A percentile compares a stretch with the other conserved stretches of the same genome.
phyloP scores from a whole-genome alignment of 139 green algal species.

The Spirogloea muscicola region DNA sequence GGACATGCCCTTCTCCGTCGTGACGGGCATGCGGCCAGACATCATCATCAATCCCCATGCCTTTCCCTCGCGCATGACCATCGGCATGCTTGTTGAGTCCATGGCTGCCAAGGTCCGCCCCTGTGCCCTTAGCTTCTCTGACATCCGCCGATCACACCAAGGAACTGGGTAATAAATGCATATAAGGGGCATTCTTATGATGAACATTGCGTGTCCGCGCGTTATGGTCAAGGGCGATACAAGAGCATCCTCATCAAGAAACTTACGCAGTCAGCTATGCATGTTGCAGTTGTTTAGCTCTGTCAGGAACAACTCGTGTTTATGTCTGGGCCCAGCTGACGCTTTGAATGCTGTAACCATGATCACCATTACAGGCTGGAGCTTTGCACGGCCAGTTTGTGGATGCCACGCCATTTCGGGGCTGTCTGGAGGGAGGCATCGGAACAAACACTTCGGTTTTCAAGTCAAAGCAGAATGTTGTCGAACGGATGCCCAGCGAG shows the following conservation, averaged over 20 bases:
- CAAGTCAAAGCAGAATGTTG: too few relatives aligned
- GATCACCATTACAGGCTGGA: slow-evolving; percentile 72
- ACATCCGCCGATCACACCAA: too few relatives aligned
- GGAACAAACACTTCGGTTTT: too few relatives aligned
- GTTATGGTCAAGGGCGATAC: not conserved
- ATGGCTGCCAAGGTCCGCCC: slow-evolving; percentile 74
- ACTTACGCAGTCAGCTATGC: not conserved
- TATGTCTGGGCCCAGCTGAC: too few relatives aligned
- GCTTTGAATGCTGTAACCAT: too few relatives aligned
- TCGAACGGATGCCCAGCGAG: not conserved
- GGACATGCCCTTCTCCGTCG: slow-evolving; percentile 87
- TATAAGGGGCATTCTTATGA: too few relatives aligned
- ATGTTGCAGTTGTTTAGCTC: not conserved
- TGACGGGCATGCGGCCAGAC: slow-evolving; percentile 84
- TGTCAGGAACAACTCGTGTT: too few relatives aligned
- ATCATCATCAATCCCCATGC: slow-evolving; percentile 99
- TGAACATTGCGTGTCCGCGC: not conserved
- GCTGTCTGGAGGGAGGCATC: not conserved
- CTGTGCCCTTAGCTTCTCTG: too few relatives aligned
- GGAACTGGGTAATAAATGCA: too few relatives aligned
- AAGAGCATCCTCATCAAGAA: not conserved
- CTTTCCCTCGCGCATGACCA: slow-evolving; percentile 99
- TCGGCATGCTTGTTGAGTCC: slow-evolving; percentile 95
- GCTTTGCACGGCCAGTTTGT: slow-evolving; percentile 83
- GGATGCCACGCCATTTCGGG: slow-evolving; percentile 83